Percentiles rank a stretch among this genome's conserved stretches.
These are phyloP conservation scores for Fusarium sp. DNA, from an alignment of 2,329 filamentous ascomycete species.

Conservation along the genomic window DNA sequence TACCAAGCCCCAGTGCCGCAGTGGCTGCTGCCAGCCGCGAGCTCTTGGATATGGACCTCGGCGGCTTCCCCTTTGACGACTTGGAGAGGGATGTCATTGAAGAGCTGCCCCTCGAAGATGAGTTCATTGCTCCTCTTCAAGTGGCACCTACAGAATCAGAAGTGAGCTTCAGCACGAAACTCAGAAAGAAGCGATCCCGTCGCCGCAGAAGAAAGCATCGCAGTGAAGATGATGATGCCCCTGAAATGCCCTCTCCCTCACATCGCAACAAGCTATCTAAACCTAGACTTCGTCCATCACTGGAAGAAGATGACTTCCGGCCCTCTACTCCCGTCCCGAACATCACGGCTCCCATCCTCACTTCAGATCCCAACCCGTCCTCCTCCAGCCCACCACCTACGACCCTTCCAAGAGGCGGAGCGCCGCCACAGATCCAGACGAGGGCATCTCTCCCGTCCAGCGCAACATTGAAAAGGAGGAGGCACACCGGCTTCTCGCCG, in stretches of 20 bases:
- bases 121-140: constrained; percentile 7
- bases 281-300: constrained; percentile 39
- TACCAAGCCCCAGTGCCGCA: constrained; percentile 64
- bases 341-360: constrained; percentile 64
- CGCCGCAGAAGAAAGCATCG: constrained; percentile 54
- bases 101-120: constrained; percentile 39
- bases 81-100: constrained; percentile 49
- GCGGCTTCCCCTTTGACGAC: constrained; percentile 53
- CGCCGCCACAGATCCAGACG: constrained; percentile 46
- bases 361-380: constrained; percentile 61
- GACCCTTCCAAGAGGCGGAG: constrained; percentile 53
- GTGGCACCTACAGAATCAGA: constrained; percentile 38
- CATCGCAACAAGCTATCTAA: constrained; percentile 42
- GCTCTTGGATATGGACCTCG: constrained; percentile 56
- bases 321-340: constrained; percentile 47
- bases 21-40: constrained; percentile 65
- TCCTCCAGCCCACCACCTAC: constrained; percentile 70
- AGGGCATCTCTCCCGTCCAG: constrained; percentile 68
- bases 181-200: constrained; percentile 59
- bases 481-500: constrained; percentile 65
- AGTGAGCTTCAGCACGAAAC: constrained; percentile 58
- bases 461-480: constrained; percentile 69
- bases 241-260: constrained; percentile 33
- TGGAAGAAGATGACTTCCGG: constrained; percentile 42
- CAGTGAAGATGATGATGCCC: constrained; percentile 43